A percentile compares a stretch with the other conserved stretches of the same genome.
phyloP scores from a whole-genome alignment of 768 basidiomycete species.

The Serendipita sp. region DNA sequence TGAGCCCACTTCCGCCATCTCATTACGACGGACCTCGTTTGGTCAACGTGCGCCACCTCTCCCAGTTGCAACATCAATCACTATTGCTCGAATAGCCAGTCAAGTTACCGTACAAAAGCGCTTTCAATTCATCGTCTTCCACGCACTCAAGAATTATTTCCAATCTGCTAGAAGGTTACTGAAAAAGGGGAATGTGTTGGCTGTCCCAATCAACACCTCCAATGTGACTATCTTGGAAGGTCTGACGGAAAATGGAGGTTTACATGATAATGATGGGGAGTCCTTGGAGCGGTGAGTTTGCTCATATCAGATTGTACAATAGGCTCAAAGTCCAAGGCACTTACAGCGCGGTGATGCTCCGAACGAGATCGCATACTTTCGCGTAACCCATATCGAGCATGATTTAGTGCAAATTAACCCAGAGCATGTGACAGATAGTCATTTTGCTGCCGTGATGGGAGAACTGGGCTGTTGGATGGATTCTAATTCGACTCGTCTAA shows the following conservation, averaged over 20 bases:
- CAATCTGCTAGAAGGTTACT: conserved; percentile 35
- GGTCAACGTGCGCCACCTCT: conserved; percentile 40
- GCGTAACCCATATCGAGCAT: conserved; percentile 60
- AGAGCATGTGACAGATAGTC: conserved; percentile 28
- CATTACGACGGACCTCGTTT: conserved; percentile 40
- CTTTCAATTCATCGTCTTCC: conserved; percentile 46
- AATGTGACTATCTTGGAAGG: conserved; percentile 12
- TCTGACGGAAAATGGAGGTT: conserved; percentile 14
- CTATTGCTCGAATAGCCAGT: conserved; percentile 67
- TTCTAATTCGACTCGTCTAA: conserved; percentile 47
- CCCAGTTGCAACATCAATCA: conserved; percentile 51
- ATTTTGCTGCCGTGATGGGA: conserved; percentile 40
- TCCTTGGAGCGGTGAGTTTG: neutral
- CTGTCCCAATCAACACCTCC: conserved; percentile 44
- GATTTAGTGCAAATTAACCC: conserved; percentile 29
- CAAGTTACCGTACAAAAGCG: conserved; percentile 46
- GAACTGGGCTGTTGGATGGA: conserved; percentile 82
- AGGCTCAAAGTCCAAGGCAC: neutral
- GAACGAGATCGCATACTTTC: conserved; percentile 52
- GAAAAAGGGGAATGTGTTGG: conserved; percentile 59
- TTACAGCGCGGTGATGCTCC: conserved; percentile 7
- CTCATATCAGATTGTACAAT: no score
- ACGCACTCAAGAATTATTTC: conserved; percentile 49
- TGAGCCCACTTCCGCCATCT: neutral
- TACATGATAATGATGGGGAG: conserved; percentile 6